Evolutionary conservation across 805 yeast species (phyloP), one percentile per base, ranked within the genome.

Genomic region (Tetrapisispora phaffii): DNA sequence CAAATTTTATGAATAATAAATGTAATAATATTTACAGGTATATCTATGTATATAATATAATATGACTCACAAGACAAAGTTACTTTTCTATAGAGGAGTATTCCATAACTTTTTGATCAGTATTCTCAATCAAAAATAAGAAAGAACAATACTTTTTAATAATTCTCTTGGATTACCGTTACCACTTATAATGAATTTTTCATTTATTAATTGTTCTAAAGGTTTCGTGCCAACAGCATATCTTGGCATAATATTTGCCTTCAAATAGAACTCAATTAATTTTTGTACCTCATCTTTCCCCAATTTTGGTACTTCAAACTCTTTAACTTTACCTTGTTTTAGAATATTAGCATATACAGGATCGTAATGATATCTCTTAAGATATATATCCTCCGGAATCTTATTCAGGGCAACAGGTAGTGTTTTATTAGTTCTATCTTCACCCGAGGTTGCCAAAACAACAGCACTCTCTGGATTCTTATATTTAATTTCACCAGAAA

Each of bases 101-200:
- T 17, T 32, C 8, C 7, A n/a, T 32, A 9, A n/a, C 15, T 26
- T 9, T 28, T 6, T 16, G 4, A 39, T 39, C 3, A 16, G 24
- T 7, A 4, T 19, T 20, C 7, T 34, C 17, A 19, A 15, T 34
- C 38, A 42, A n/a, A 21, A 42, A 32, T 57, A 55, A 34, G 46
- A 50, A 42, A 60, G 39, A 12, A 57, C 58, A 37, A 59, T 42
- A 45, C 62, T 62, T 45, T 69, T 72, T 44, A 75, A 52, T 31
- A 79, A 57, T 42, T 70, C 72, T 47, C 74, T 67, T 39, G 85
- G 80, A 55, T 80, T 81, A 52, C 88, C 88, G 55, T 76, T 78
- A 31, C 86, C 86, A 50, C 78, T 71, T 32, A 75, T 44, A 35
- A 78, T 65, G 56, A 74, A 79, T 56, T 74, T 75, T 52, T 76